A percentile compares a stretch with the other conserved stretches of the same genome.
These are phyloP conservation scores for Begonia masoniana DNA, from an alignment of 306 rosid species.

Conservation along the genomic window DNA sequence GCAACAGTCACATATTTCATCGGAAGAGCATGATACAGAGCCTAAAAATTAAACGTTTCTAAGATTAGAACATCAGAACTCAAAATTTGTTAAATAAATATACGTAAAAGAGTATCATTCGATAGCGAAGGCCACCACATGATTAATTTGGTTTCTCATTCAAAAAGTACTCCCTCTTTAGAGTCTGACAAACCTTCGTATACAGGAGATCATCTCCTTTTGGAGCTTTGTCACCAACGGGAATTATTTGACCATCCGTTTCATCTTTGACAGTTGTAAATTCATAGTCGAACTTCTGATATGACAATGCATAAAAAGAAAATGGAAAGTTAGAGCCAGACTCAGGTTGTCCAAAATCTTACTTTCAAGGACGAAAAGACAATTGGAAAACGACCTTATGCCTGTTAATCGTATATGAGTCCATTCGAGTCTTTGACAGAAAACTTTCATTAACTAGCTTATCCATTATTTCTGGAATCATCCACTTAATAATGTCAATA, in stretches of 20 bases:
- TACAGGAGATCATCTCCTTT: conserved; percentile 46
- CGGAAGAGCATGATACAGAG: conserved; percentile 66
- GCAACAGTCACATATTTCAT: conserved; percentile 53
- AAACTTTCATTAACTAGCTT: conserved; percentile 56
- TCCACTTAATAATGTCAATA: conserved; percentile 11
- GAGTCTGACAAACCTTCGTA: conserved; percentile 39
- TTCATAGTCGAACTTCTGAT: conserved; percentile 54
- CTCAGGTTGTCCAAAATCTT: neutral
- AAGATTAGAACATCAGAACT: no score
- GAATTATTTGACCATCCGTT: conserved; percentile 30
- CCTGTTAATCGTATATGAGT: conserved; percentile 42
- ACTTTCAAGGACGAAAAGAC: neutral
- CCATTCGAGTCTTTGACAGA: conserved; percentile 49
- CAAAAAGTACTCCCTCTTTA: no score
- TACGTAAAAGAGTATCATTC: no score
- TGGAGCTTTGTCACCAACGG: conserved; percentile 20
- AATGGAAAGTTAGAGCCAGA: conserved; percentile 3
- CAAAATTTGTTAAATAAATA: no score
- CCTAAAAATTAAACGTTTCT: conserved; percentile 27
- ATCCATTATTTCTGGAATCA: conserved; percentile 51
- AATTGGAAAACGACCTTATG: conserved; percentile 35
- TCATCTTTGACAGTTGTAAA: conserved; percentile 67
- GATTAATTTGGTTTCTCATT: no score
- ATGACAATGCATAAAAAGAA: conserved; percentile 4
- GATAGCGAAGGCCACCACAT: no score